Evolutionary conservation across 352 stramenopile genomes (phyloP).

Genomic region (Phytophthora aleatoria): DNA sequence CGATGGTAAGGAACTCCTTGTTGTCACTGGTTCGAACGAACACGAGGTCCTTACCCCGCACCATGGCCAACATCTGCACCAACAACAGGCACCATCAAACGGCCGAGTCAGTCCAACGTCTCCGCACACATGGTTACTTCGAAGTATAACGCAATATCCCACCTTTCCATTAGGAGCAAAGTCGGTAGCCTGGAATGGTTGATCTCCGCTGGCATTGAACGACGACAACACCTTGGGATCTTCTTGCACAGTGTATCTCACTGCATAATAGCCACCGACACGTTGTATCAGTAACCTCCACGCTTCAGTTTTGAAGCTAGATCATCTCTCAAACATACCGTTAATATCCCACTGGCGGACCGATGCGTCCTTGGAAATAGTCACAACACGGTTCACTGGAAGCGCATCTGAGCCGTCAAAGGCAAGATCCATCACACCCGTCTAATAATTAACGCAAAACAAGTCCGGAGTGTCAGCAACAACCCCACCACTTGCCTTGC

Average conservation of each 20-base stretch:
- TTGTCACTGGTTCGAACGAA: constrained; percentile 63
- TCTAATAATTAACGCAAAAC: constrained; percentile 39
- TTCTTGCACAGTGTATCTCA: constrained; percentile 79
- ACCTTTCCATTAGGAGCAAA: constrained; percentile 76
- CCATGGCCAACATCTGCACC: constrained; percentile 58
- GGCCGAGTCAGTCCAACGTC: background rate
- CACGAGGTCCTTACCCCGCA: constrained; percentile 55
- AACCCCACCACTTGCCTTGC: background rate
- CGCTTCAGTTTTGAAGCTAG: background rate
- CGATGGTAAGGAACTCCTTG: constrained; percentile 53
- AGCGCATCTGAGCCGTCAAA: constrained; percentile 74
- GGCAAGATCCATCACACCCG: constrained; percentile 71
- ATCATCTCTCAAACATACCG: constrained; percentile 34
- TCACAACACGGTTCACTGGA: constrained; percentile 78
- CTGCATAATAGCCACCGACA: constrained; percentile 29
- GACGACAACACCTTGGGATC: constrained; percentile 72
- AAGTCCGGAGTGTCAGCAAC: constrained; percentile 16
- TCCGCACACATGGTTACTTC: too few species aligned
- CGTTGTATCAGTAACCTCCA: background rate
- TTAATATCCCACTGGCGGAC: constrained; percentile 86
- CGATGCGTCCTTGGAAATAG: constrained; percentile 78
- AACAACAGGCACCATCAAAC: constrained; percentile 1
- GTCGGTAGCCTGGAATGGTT: constrained; percentile 63
- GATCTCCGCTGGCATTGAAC: constrained; percentile 61
- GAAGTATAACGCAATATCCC: background rate